Evolutionary conservation across 2,329 filamentous ascomycete species (phyloP).

Genomic region (Aspergillus ochraceoroseus): DNA sequence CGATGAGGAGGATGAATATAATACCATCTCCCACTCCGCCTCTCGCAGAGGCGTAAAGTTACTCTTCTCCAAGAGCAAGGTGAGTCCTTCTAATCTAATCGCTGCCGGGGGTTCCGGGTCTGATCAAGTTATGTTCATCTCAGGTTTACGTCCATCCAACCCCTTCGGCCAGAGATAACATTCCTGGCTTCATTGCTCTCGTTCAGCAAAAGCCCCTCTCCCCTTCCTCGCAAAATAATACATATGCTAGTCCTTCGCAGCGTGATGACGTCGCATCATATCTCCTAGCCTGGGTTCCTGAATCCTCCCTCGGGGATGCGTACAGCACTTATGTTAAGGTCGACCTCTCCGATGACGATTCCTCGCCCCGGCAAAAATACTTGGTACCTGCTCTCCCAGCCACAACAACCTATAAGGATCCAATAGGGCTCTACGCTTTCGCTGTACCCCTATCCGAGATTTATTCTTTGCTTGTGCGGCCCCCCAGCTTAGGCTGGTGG

Average conservation of each 20-base stretch:
- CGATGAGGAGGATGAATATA: constrained; percentile 91
- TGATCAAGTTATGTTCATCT: constrained; percentile 5
- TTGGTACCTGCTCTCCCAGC: constrained; percentile 89
- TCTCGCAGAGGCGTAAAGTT: constrained; percentile 83
- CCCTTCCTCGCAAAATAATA: constrained; percentile 28
- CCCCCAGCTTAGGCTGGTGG: constrained; percentile 96
- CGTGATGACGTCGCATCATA: constrained; percentile 61
- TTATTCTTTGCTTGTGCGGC: constrained; percentile 83
- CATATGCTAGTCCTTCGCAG: constrained; percentile 44
- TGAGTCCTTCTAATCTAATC: constrained; percentile 37
- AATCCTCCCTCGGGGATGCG: constrained; percentile 78
- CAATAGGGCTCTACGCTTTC: constrained; percentile 79
- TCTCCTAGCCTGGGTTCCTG: constrained; percentile 88
- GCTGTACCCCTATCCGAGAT: constrained; percentile 84
- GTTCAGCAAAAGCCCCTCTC: constrained; percentile 71
- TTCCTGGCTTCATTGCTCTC: constrained; percentile 85
- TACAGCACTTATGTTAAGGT: constrained; percentile 92
- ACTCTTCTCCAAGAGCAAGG: constrained; percentile 94
- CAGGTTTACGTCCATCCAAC: constrained; percentile 95
- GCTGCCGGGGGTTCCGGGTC: background rate
- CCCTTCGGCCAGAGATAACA: constrained; percentile 90
- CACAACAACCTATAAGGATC: constrained; percentile 66
- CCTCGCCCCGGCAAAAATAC: constrained; percentile 77
- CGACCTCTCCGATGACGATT: constrained; percentile 75
- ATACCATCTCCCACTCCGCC: constrained; percentile 78